Evolutionary conservation across 2,329 filamentous ascomycete genomes (phyloP), one percentile per base, ranked within the genome.

Genomic region (Pestalotiopsis sp.): DNA sequence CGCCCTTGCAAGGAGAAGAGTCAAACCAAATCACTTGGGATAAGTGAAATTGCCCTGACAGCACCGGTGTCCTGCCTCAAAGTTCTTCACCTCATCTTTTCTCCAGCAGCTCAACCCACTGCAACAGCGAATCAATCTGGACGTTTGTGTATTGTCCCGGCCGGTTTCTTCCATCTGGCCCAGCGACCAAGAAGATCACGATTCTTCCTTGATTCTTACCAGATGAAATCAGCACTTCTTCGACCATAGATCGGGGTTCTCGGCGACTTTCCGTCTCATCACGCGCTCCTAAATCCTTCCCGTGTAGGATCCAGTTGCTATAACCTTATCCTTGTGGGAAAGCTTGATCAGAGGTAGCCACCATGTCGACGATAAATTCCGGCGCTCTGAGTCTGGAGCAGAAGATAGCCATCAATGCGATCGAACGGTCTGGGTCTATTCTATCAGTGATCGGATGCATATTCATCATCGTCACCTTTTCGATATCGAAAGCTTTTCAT

Each of bases 381-480:
- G 59, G 59, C 27, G 17, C 52, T 2, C 41, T 61, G 57, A 49
- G 3, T 17, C 11, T 20, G 23, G 71, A 68, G n/a, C 82, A 89
- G 75, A 79, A 90, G 65, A 74, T 81, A 41, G 85, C 85, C 59
- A 85, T 95, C 71, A 87, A 83, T 70, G 79, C 86, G 68, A 86
- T 92, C 62, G 92, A 94, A 78, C 86, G 93, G 63, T 82, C 87
- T 17, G 89, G 90, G 75, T 95, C 93, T 0, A 85, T 90, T 7
- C 80, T 95, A 58, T 95, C 93, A 1, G 78, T 96, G 0, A 65
- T 91, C 1, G 93, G 92, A 68, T 92, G 90, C 58, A 73, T 90
- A 40, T 89, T 95, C 77, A 92, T 94, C 75, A 89, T 95, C 66
- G 73, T 83, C 67, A 94, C 92, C 3, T 96, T 95, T 76, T 80